Percentiles rank a stretch among this genome's conserved stretches.
These are phyloP conservation scores for Dothideomycetes sp. DNA, from an alignment of 2,329 filamentous ascomycete genomes.

Conservation along the genomic window DNA sequence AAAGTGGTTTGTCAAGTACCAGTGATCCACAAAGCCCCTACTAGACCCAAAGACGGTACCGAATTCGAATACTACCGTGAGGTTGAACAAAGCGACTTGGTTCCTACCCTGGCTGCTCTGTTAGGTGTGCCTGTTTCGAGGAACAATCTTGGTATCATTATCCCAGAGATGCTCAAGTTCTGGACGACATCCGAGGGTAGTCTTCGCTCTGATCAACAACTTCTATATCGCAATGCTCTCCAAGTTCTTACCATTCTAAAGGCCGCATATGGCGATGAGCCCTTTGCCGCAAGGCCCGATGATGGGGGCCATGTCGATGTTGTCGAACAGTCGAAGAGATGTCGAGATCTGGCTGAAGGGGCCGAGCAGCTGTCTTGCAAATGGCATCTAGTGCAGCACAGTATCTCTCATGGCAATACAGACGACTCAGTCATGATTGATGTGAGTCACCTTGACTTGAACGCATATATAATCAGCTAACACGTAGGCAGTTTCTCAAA, in stretches of 20 bases:
- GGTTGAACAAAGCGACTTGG: slow-evolving; percentile 91
- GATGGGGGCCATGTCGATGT: neutral
- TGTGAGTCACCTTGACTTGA: neutral
- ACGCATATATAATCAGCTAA: neutral
- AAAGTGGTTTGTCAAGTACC: neutral
- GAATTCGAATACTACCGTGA: slow-evolving; percentile 75
- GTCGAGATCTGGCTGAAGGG: slow-evolving; percentile 10
- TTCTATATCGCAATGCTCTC: slow-evolving; percentile 66
- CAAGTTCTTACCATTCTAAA: slow-evolving; percentile 71
- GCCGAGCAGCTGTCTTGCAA: slow-evolving; percentile 48
- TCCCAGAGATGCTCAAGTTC: slow-evolving; percentile 65
- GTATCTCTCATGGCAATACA: neutral
- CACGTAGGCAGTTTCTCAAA: slow-evolving; percentile 46
- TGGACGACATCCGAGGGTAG: slow-evolving; percentile 40
- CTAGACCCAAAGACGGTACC: slow-evolving; percentile 40
- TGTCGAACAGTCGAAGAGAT: slow-evolving; percentile 8
- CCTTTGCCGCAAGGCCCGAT: neutral
- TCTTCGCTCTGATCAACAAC: slow-evolving; percentile 40
- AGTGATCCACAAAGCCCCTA: slow-evolving; percentile 36
- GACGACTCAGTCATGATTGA: slow-evolving; percentile 1
- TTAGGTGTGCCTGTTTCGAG: slow-evolving; percentile 78
- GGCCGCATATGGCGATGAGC: slow-evolving; percentile 54
- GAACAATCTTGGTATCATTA: slow-evolving; percentile 83
- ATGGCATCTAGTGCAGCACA: slow-evolving; percentile 40
- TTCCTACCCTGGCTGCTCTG: slow-evolving; percentile 75